Percentiles rank a stretch among this genome's conserved stretches.
These are phyloP conservation scores for Talaromyces sp. DNA, from an alignment of 2,329 filamentous ascomycete genomes.

Conservation along the genomic window DNA sequence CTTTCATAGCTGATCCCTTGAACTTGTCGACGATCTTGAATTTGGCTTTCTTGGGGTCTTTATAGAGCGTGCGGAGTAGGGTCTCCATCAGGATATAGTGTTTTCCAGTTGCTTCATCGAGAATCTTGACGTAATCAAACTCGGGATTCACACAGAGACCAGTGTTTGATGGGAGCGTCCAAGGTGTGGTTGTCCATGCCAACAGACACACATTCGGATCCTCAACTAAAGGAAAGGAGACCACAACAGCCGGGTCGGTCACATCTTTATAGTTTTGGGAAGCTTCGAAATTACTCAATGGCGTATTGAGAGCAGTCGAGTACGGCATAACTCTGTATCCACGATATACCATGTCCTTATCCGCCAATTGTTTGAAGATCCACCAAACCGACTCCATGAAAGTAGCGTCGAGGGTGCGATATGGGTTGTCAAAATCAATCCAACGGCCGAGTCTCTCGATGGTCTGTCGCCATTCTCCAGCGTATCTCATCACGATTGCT, in stretches of 20 bases:
- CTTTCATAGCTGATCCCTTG: constrained; percentile 78
- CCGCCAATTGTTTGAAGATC: constrained; percentile 90
- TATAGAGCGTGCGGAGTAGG: constrained; percentile 78
- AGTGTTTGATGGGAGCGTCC: constrained; percentile 80
- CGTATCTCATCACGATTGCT: constrained; percentile 89
- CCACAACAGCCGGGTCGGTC: constrained; percentile 83
- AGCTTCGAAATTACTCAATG: constrained; percentile 88
- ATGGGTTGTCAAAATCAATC: constrained; percentile 98
- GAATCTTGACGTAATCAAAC: constrained; percentile 83
- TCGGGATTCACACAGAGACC: constrained; percentile 73
- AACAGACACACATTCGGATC: constrained; percentile 72
- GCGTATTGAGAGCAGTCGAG: constrained; percentile 83
- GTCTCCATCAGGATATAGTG: constrained; percentile 82
- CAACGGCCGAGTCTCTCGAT: constrained; percentile 87
- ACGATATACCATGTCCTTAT: constrained; percentile 85
- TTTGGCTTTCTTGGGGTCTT: constrained; percentile 93
- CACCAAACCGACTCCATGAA: constrained; percentile 98
- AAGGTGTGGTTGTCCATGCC: constrained; percentile 86
- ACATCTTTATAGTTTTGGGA: constrained; percentile 94
- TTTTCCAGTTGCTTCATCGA: constrained; percentile 76
- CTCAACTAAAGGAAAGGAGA: constrained; percentile 77
- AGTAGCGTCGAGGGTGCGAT: constrained; percentile 86
- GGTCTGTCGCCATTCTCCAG: constrained; percentile 79
- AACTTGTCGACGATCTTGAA: constrained; percentile 77
- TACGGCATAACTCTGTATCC: constrained; percentile 93